phyloP scores from a whole-genome alignment of 2,329 filamentous ascomycete genomes.

The Fusarium pininemorale region DNA sequence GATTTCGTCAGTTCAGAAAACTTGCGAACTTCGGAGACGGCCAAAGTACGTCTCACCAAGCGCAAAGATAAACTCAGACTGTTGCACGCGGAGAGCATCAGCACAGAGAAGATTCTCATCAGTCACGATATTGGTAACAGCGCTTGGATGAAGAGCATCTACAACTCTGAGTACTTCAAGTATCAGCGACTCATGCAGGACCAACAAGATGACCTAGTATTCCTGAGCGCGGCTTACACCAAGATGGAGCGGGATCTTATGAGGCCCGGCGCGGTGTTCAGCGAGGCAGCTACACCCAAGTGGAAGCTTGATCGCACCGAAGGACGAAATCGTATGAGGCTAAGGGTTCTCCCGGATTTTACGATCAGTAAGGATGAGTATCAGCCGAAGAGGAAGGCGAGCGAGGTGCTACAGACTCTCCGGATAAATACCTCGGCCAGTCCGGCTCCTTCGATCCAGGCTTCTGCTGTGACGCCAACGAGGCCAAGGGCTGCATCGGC shows the following conservation, averaged over 20 bases:
- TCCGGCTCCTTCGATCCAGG: conserved; percentile 29
- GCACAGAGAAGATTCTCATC: conserved; percentile 75
- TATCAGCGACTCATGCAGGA: conserved; percentile 90
- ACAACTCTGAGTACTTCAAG: conserved; percentile 89
- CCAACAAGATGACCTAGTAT: conserved; percentile 87
- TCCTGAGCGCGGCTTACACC: conserved; percentile 77
- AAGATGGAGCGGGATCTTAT: conserved; percentile 82
- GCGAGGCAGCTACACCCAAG: conserved; percentile 69
- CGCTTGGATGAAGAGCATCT: conserved; percentile 96
- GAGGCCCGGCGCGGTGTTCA: conserved; percentile 83
- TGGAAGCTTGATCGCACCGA: conserved; percentile 98
- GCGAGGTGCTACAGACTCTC: conserved; percentile 51
- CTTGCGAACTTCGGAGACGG: conserved; percentile 78
- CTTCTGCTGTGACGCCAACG: conserved; percentile 29
- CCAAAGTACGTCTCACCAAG: conserved; percentile 73
- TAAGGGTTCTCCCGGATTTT: conserved; percentile 84
- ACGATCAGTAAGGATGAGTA: conserved; percentile 75
- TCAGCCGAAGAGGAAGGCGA: conserved; percentile 80
- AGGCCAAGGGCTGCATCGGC: conserved; percentile 29
- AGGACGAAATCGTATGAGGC: conserved; percentile 92
- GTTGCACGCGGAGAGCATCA: conserved; percentile 77
- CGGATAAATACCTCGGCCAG: conserved; percentile 46
- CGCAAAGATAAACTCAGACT: conserved; percentile 83
- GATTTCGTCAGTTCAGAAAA: conserved; percentile 88
- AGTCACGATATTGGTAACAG: conserved; percentile 88